phyloP scores from a whole-genome alignment of 2,329 filamentous ascomycete genomes.

The Neonectria magnoliae region DNA sequence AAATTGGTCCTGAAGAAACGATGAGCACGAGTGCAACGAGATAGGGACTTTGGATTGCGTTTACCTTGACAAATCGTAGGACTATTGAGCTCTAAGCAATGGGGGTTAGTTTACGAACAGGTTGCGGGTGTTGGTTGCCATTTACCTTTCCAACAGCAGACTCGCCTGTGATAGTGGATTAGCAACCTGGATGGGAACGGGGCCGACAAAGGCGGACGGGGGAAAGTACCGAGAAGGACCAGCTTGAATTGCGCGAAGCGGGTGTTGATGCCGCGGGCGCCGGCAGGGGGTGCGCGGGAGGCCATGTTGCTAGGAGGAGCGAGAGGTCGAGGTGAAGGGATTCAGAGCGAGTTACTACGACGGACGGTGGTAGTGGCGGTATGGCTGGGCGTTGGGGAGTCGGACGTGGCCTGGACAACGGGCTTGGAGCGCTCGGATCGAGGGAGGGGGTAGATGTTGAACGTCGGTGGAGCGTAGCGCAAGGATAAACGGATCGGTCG shows the following conservation, averaged over 20 bases:
- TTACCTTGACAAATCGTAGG: constrained; percentile 95
- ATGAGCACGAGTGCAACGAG: constrained; percentile 15
- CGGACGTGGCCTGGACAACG: constrained; percentile 42
- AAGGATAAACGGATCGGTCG: not conserved
- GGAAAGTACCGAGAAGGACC: constrained; percentile 82
- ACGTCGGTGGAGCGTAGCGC: constrained; percentile 2
- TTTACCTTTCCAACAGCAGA: constrained; percentile 97
- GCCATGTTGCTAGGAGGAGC: constrained; percentile 71
- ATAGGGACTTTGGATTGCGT: constrained; percentile 35
- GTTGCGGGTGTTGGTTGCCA: constrained; percentile 17
- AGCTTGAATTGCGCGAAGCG: constrained; percentile 99
- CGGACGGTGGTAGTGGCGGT: constrained; percentile 38
- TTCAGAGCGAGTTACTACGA: constrained; percentile 26
- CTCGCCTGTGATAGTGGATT: constrained; percentile 74
- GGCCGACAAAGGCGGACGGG: constrained; percentile 18
- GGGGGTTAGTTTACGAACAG: constrained; percentile 32
- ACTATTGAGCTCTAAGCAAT: constrained; percentile 87
- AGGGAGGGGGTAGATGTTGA: constrained; percentile 14
- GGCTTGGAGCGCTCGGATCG: constrained; percentile 33
- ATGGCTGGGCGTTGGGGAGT: constrained; percentile 38
- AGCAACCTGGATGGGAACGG: constrained; percentile 43
- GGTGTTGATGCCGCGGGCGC: constrained; percentile 73
- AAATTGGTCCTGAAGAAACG: constrained; percentile 85
- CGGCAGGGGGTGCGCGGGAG: constrained; percentile 75
- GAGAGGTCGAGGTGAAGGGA: constrained; percentile 37